Evolutionary conservation across 164 flowering plant genomes (phyloP).

Genomic region (Kalanchoe fedtschenkoi): DNA sequence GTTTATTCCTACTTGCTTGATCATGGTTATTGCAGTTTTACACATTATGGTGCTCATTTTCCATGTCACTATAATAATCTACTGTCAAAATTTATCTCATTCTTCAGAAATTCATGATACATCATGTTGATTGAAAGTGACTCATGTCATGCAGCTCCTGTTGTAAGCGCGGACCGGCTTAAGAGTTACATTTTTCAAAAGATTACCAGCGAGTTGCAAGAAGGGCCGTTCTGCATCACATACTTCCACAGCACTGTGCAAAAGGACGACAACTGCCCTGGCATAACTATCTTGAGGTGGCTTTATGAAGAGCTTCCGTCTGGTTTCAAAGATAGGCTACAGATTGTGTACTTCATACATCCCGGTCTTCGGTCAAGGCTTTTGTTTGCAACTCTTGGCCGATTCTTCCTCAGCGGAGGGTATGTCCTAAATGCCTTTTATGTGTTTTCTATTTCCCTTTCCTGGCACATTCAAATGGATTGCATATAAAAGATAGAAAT

Average conservation of each 20-base stretch:
- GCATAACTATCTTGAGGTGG: constrained; percentile 79
- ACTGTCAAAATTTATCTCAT: too few species aligned
- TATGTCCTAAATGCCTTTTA: constrained; percentile 21
- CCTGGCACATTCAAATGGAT: too few species aligned
- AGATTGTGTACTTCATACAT: constrained; percentile 70
- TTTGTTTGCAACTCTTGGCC: constrained; percentile 71
- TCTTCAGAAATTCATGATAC: too few species aligned
- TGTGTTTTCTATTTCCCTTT: neutral
- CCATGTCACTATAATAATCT: too few species aligned
- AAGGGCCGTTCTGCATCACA: constrained; percentile 77
- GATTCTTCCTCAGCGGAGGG: constrained; percentile 88
- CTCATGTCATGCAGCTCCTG: constrained; percentile 47
- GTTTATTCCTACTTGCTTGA: too few species aligned
- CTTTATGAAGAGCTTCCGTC: constrained; percentile 83
- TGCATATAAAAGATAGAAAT: too few species aligned
- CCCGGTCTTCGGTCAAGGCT: constrained; percentile 91
- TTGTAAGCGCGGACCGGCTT: constrained; percentile 62
- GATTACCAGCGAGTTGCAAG: constrained; percentile 51
- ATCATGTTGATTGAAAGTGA: neutral
- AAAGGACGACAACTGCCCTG: constrained; percentile 85
- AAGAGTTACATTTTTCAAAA: constrained; percentile 70
- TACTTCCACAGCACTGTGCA: constrained; percentile 84
- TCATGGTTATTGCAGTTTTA: too few species aligned
- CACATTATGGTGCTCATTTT: too few species aligned
- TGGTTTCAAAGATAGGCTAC: constrained; percentile 68